Percentiles rank a stretch among this genome's conserved stretches.
phyloP scores from a whole-genome alignment of 148 eudicot species.

The Simmondsia chinensis region DNA sequence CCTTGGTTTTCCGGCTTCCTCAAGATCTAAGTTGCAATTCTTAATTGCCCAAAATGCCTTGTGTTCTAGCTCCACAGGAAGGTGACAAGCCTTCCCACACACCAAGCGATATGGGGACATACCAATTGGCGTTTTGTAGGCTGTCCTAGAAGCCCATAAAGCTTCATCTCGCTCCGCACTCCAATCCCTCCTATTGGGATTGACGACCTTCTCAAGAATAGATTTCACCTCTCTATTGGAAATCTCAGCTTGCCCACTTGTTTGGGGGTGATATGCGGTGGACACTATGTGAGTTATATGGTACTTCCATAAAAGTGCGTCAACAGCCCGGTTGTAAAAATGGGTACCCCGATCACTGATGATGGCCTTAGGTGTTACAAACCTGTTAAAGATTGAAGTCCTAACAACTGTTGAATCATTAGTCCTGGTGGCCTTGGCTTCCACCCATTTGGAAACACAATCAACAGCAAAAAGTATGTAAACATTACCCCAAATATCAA shows the following conservation, averaged over 20 bases:
- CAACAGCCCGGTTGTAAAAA: constrained; percentile 8
- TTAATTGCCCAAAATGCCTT: constrained; percentile 4
- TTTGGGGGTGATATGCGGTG: constrained; percentile 12
- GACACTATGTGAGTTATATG: constrained; percentile 7
- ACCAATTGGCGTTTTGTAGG: constrained; percentile 1
- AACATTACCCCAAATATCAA: constrained; percentile 9
- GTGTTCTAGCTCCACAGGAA: constrained; percentile 9
- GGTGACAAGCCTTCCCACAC: constrained; percentile 9
- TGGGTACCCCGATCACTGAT: constrained; percentile 13
- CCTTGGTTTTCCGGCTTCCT: neutral
- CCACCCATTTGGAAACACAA: constrained; percentile 7
- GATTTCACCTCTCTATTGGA: constrained; percentile 8
- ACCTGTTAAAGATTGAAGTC: constrained; percentile 1
- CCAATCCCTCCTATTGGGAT: constrained; percentile 8
- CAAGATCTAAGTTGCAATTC: neutral
- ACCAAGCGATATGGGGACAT: constrained; percentile 8
- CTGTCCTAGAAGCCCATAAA: constrained; percentile 11
- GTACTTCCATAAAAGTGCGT: neutral
- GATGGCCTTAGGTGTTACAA: constrained; percentile 7
- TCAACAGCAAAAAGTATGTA: constrained; percentile 6
- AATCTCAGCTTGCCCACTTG: constrained; percentile 2
- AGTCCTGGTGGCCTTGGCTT: neutral
- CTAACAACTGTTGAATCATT: constrained; percentile 11
- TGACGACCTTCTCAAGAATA: constrained; percentile 5
- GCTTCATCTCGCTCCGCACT: neutral